Conservation (phyloP, 2,329 filamentous ascomycete species). For the Pyricularia sp. region DNA sequence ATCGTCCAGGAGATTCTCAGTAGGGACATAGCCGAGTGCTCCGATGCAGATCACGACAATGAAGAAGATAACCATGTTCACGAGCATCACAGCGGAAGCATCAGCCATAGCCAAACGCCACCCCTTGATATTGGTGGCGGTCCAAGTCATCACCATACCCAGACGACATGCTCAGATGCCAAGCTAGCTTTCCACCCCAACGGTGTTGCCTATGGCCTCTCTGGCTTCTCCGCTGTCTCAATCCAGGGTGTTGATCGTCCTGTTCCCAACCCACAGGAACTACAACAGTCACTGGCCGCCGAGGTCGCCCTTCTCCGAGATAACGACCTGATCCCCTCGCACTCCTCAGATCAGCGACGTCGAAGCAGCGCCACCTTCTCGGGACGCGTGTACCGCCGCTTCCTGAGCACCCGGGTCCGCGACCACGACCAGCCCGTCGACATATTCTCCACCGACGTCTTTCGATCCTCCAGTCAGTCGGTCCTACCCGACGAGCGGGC, state of each 20-base stretch:
- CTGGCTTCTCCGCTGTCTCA: conserved; percentile 12
- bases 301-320: conserved; percentile 9
- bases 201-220: conserved; percentile 13
- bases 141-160: neutral
- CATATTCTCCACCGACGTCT: neutral
- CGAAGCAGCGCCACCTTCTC: conserved; percentile 2
- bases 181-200: conserved; percentile 15
- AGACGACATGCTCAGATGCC: neutral
- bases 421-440: conserved; percentile 4
- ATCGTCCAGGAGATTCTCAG: conserved; percentile 13
- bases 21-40: conserved; percentile 14
- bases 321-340: conserved; percentile 8
- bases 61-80: neutral
- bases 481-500: conserved; percentile 1
- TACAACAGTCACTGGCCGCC: conserved; percentile 13
- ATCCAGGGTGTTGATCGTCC: conserved; percentile 13
- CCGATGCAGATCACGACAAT: conserved; percentile 8
- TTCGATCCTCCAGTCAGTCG: conserved; percentile 1
- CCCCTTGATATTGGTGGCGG: neutral
- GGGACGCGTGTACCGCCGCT: conserved; percentile 6
- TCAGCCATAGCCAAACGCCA: neutral
- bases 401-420: conserved; percentile 8
- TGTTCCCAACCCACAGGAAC: conserved; percentile 14
- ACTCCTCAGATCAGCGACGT: neutral
- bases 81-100: neutral